Percentiles rank a stretch among this genome's conserved stretches.
These are phyloP conservation scores for Venturia asperata DNA, from an alignment of 2,329 filamentous ascomycete species.

Conservation along the genomic window DNA sequence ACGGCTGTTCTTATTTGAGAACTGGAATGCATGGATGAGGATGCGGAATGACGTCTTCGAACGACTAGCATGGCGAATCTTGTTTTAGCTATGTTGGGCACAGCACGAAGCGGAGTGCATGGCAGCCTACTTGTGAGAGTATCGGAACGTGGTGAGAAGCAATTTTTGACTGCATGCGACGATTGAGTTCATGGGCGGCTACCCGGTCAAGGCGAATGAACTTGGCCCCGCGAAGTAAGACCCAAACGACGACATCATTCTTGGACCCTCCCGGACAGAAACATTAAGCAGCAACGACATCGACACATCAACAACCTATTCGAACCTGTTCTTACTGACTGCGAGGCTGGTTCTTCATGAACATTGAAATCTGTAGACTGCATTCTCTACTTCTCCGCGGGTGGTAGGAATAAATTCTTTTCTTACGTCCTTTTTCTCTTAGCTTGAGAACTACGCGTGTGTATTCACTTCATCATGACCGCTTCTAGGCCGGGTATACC, in stretches of 20 bases:
- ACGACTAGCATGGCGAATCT: background rate
- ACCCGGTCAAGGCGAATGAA: background rate
- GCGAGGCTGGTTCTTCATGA: background rate
- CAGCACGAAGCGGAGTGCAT: background rate
- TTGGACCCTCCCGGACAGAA: background rate
- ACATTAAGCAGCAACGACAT: background rate
- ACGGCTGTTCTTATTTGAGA: background rate
- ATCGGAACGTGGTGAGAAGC: background rate
- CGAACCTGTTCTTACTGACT: background rate
- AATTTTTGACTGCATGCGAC: background rate
- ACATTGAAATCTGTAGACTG: background rate
- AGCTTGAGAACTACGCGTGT: background rate
- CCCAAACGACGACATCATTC: background rate
- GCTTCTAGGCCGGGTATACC: slow-evolving; percentile 4
- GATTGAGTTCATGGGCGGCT: background rate
- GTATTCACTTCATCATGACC: slow-evolving; percentile 4
- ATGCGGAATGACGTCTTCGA: background rate
- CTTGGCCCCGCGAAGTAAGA: background rate
- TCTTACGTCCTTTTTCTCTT: background rate
- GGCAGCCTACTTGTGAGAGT: background rate
- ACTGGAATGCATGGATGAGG: background rate
- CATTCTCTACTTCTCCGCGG: background rate
- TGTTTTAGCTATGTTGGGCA: background rate
- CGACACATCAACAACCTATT: background rate
- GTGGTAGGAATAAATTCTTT: slow-evolving; percentile 2